Base-by-base conservation (phyloP, 2,329 filamentous ascomycete genomes). In the Aspergillus uvarum region DNA sequence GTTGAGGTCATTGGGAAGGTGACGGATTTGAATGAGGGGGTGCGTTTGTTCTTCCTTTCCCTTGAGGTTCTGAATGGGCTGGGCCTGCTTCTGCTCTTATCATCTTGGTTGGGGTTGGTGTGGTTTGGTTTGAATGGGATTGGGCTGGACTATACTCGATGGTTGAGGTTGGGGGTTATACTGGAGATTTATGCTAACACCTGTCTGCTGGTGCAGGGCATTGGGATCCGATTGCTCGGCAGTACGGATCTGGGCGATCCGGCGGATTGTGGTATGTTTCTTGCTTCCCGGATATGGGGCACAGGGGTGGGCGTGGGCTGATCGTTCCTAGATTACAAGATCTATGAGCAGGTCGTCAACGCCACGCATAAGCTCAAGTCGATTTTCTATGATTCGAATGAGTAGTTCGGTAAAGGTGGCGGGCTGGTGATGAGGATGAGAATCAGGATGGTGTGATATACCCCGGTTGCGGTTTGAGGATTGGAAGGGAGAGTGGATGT, bases 261-360 rank as follows among this genome's bases (percentile, higher is more conserved):
- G 19, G 67, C 69, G 51, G 70, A 76, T 66, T 74, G 72, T 60
- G 76, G 76, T 79, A 62, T 53, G 76, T 73, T 61, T 38, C 57
- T 26, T 1, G 5, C 47, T 60, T 58, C 5, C 29, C 1, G 31
- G n/a, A 55, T 50, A 7, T 26, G 24, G 24, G 24, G 24, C 24
- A 3, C 4, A 19, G 26, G 11, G 12, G 6, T 42, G 2, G 38
- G 35, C 12, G 12, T 12, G 32, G 14, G 19, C 52, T 59, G n/a
- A 55, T 29, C 5, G 7, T 11, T 47, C 10, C 7, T 65, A 94
- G 92, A 97, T 77, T 91, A 90, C 76, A 83, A 82, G 56, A 83
- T 91, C 35, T 89, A 87, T 61, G 87, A 91, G 59, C 86, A 89
- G 0, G 89, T 97, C 3, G 93, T 96, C 16, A 90, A 97, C 59